Evolutionary conservation across 2,329 filamentous ascomycete species (phyloP).

Genomic region (Shiraia sp.): DNA sequence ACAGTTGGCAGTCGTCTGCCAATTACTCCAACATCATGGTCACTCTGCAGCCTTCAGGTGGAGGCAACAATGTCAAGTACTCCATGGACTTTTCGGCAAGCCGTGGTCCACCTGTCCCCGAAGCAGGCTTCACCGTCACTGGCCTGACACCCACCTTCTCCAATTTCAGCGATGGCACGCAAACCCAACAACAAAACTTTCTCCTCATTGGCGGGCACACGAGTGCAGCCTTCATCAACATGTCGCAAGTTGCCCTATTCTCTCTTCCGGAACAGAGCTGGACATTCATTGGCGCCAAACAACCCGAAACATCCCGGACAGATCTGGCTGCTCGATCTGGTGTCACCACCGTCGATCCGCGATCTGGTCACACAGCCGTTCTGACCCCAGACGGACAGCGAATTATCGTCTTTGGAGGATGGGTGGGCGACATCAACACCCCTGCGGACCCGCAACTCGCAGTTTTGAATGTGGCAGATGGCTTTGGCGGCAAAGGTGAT

Average conservation of each 20-base stretch:
- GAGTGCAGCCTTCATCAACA: constrained; percentile 82
- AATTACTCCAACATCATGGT: constrained; percentile 83
- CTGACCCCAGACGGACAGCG: constrained; percentile 76
- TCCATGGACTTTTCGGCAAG: constrained; percentile 53
- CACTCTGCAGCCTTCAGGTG: constrained; percentile 57
- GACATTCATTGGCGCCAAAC: constrained; percentile 74
- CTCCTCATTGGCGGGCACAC: constrained; percentile 88
- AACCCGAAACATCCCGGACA: constrained; percentile 51
- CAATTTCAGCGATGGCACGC: constrained; percentile 63
- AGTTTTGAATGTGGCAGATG: constrained; percentile 73
- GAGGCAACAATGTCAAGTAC: constrained; percentile 49
- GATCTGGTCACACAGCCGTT: constrained; percentile 87
- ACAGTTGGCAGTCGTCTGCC: constrained; percentile 68
- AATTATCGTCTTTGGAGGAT: constrained; percentile 84
- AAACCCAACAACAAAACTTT: constrained; percentile 76
- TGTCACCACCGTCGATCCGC: constrained; percentile 66
- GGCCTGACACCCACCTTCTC: constrained; percentile 70
- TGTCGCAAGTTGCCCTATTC: constrained; percentile 87
- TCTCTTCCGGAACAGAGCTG: constrained; percentile 84
- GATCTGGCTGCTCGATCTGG: constrained; percentile 60
- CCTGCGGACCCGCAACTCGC: constrained; percentile 82
- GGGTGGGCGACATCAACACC: constrained; percentile 80
- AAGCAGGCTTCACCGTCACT: constrained; percentile 87
- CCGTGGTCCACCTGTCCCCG: constrained; percentile 71
- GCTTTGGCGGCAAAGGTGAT: constrained; percentile 64